phyloP scores from a whole-genome alignment of 306 rosid species.

The Quercus suber region DNA sequence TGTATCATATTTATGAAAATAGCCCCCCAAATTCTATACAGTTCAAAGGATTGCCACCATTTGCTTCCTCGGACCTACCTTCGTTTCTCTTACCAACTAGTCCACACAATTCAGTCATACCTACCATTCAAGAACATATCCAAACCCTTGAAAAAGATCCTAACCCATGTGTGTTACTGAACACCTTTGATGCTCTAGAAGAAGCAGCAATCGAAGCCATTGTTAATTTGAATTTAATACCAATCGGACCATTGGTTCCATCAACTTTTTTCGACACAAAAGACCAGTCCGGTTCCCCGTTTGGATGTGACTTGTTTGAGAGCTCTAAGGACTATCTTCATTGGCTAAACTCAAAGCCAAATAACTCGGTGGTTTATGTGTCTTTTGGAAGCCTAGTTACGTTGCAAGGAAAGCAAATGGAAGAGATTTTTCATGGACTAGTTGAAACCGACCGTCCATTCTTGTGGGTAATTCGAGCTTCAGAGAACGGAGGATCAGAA shows the following conservation, averaged over 20 bases:
- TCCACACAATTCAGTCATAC: neutral
- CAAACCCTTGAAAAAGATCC: conserved; percentile 1
- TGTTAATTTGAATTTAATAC: neutral
- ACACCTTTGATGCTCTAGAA: conserved; percentile 2
- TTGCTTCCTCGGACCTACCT: neutral
- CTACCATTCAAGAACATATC: neutral
- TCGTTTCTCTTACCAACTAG: neutral
- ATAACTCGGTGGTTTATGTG: neutral
- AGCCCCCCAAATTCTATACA: neutral
- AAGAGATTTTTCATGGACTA: neutral
- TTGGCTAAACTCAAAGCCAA: neutral
- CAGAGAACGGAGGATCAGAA: neutral
- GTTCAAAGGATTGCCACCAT: neutral
- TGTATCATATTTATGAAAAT: neutral
- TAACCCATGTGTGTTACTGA: neutral
- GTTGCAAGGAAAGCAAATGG: neutral
- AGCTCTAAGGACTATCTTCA: neutral
- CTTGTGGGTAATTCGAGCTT: conserved; percentile 5
- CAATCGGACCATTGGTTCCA: conserved; percentile 1
- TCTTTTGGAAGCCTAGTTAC: conserved; percentile 1
- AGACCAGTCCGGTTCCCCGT: too few species aligned
- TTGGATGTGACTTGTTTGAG: neutral
- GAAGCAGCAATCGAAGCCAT: neutral
- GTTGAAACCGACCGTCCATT: neutral
- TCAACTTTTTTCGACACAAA: neutral